Evolutionary conservation across 1,139 yeast genomes (phyloP), one percentile per base, ranked within the genome.

Genomic region (Blastobotrys buckinghamii): DNA sequence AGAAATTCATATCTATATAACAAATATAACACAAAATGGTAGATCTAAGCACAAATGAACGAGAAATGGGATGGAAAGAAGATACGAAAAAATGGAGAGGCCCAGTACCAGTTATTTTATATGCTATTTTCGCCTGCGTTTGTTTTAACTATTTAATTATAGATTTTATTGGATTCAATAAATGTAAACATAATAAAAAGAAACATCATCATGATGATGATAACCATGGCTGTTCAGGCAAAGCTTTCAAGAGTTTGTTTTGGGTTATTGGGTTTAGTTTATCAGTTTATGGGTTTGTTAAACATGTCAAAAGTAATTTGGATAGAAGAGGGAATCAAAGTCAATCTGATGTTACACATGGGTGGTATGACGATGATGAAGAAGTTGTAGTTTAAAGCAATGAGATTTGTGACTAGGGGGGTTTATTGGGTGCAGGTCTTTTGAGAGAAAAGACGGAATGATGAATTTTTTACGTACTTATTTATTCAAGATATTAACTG

Each of bases 361-460:
- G 50, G 6, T 48, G 17, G 22, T 48, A 48, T 39, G 50, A 48
- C 27, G 50, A 48, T n/a, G 50, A 48, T 16, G 47, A 43, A 4
- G 50, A 47, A 6, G 39, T 22, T 22, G n/a, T n/a, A n/a, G n/a
- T n/a, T n/a, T n/a, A n/a, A n/a, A n/a, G n/a, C n/a, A n/a, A n/a
- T n/a, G n/a, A n/a, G n/a, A n/a, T n/a, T n/a, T n/a, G n/a, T n/a
- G n/a, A n/a, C n/a, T n/a, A n/a, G n/a, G n/a, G n/a, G n/a, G n/a
- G n/a, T n/a, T n/a, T n/a, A n/a, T n/a, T n/a, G n/a, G n/a, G n/a
- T n/a, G n/a, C n/a, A n/a, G n/a, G n/a, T n/a, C n/a, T n/a, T n/a
- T n/a, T n/a, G n/a, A n/a, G n/a, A n/a, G n/a, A n/a, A n/a, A n/a
- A n/a, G n/a, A n/a, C n/a, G n/a, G n/a, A n/a, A n/a, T n/a, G n/a